Base-by-base conservation (phyloP, 2,329 filamentous ascomycete genomes). In the Penicillium sp. region DNA sequence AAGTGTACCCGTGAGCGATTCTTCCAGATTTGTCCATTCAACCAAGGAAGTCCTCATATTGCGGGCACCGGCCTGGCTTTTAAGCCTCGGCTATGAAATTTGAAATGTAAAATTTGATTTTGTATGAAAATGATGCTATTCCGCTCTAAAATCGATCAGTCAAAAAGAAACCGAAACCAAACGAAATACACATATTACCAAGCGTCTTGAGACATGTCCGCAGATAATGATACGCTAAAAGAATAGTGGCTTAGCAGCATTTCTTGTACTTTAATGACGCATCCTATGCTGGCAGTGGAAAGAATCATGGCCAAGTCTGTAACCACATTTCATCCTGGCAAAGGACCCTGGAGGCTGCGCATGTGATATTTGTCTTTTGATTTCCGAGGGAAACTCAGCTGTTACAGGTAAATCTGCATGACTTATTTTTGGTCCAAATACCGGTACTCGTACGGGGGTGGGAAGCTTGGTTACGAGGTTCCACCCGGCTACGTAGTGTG, bases 11-110 rank as follows among this genome's bases (percentile, higher is more conserved):
- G 60, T 13, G 60, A 63, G 37, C 51, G 56, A 8, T 63, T 59
- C 46, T 63, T 63, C 54, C 60, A 52, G 64, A 67, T 81, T 11
- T 79, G 75, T 63, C 78, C 78, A 9, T 57, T 81, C 31, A 59
- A 61, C 45, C 59, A 59, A 26, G 54, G 29, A 4, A 51, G 26
- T 13, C 54, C 59, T 43, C 59, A 61, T 39, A 61, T 61, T 52
- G 59, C 59, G 8, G 59, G 56, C 9, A 61, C 59, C 19, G 59
- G 59, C 9, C n/a, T 61, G 35, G 59, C 46, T 19, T 61, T 61
- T 11, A 61, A 55, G 49, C 54, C 59, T 24, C 54, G 59, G 2
- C 21, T 53, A 21, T 53, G 39, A 19, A 33, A 11, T 10, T 19
- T 4, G 49, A 19, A 19, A 21, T 21, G 22, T 31, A 16, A 11